A percentile compares a stretch with the other conserved stretches of the same genome.
phyloP scores from a whole-genome alignment of 2,329 filamentous ascomycete genomes.

The Rhinocladiella mackenziei region DNA sequence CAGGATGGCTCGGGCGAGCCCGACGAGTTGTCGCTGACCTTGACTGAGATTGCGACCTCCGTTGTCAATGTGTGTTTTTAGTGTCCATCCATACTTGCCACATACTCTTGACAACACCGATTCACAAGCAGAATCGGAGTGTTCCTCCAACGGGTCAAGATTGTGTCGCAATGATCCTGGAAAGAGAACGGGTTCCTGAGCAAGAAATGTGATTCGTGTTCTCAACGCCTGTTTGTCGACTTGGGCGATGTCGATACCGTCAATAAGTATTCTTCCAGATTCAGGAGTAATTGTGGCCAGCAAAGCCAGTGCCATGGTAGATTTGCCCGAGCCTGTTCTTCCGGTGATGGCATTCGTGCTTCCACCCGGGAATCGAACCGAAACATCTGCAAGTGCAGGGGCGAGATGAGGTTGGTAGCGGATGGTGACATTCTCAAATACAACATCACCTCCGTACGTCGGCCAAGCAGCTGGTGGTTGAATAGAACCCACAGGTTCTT shows the following conservation, averaged over 20 bases:
- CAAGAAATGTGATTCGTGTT: slow-evolving; percentile 61
- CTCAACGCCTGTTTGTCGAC: slow-evolving; percentile 59
- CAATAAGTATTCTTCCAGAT: slow-evolving; percentile 56
- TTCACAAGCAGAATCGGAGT: slow-evolving; percentile 52
- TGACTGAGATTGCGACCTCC: slow-evolving; percentile 61
- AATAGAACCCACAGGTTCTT: slow-evolving; percentile 65
- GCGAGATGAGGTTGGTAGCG: slow-evolving; percentile 75
- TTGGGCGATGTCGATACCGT: slow-evolving; percentile 57
- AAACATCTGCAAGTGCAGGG: slow-evolving; percentile 64
- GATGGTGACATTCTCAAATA: slow-evolving; percentile 72
- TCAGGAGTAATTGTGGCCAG: slow-evolving; percentile 55
- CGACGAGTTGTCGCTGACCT: slow-evolving; percentile 63
- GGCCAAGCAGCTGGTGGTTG: slow-evolving; percentile 75
- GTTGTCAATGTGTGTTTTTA: slow-evolving; percentile 55
- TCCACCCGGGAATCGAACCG: slow-evolving; percentile 71
- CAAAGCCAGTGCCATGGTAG: slow-evolving; percentile 63
- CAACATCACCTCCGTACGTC: slow-evolving; percentile 63
- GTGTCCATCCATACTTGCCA: slow-evolving; percentile 52
- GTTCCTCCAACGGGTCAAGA: slow-evolving; percentile 58
- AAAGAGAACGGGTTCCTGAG: slow-evolving; percentile 64
- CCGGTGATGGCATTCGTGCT: slow-evolving; percentile 76
- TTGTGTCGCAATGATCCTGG: slow-evolving; percentile 59
- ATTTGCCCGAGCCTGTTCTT: slow-evolving; percentile 76
- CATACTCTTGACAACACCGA: slow-evolving; percentile 54
- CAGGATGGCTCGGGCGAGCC: slow-evolving; percentile 59